Evolutionary conservation across 441 rosid genomes (phyloP).

Genomic region (Theobroma grandiflorum): DNA sequence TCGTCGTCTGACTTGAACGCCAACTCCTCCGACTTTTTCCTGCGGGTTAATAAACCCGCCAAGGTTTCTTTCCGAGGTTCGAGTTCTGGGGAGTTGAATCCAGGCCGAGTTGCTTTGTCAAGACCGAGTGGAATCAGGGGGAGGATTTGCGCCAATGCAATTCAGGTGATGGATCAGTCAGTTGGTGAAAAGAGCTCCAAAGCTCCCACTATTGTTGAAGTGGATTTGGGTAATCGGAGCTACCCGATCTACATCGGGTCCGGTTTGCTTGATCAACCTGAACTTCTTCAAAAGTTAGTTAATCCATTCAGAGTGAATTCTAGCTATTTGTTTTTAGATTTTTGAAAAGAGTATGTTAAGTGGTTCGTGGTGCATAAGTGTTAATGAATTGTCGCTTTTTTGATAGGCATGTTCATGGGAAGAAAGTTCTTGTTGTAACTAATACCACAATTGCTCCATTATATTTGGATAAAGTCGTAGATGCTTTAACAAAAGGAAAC

Average conservation of each 20-base stretch:
- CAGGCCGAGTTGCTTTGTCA: slow-evolving; percentile 33
- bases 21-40: slow-evolving; percentile 26
- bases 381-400: slow-evolving; percentile 14
- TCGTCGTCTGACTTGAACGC: slow-evolving; percentile 24
- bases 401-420: slow-evolving; percentile 90
- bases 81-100: slow-evolving; percentile 34
- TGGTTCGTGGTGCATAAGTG: neutral
- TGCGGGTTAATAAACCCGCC: slow-evolving; percentile 39
- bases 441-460: slow-evolving; percentile 75
- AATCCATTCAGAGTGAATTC: neutral
- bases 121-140: slow-evolving; percentile 25
- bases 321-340: neutral
- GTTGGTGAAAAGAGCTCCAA: slow-evolving; percentile 42
- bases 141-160: slow-evolving; percentile 54
- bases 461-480: slow-evolving; percentile 78
- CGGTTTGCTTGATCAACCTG: slow-evolving; percentile 81
- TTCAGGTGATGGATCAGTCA: slow-evolving; percentile 69
- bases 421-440: slow-evolving; percentile 93
- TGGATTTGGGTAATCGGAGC: slow-evolving; percentile 89
- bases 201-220: slow-evolving; percentile 77
- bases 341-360: neutral
- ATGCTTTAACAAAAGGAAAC: slow-evolving; percentile 83
- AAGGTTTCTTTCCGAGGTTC: slow-evolving; percentile 42
- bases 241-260: slow-evolving; percentile 95
- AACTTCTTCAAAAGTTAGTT: slow-evolving; percentile 77